These are phyloP conservation scores for Colletotrichum higginsianum DNA, from an alignment of 2,329 filamentous ascomycete species.

Conservation along the genomic window DNA sequence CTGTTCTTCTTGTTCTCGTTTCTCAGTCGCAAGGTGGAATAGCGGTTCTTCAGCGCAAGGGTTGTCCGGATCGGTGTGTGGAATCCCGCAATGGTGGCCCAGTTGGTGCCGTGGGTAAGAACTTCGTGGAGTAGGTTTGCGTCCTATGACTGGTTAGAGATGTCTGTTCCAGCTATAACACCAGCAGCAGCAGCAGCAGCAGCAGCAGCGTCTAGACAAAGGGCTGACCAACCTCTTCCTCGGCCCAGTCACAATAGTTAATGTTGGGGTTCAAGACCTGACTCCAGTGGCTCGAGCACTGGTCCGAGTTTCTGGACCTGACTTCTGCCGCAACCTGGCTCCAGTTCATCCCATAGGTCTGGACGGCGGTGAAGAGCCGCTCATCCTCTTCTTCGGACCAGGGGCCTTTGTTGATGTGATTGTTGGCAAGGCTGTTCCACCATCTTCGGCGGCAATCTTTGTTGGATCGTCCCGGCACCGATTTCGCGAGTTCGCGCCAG, in stretches of 20 bases:
- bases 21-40: background rate
- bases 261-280: conserved; percentile 1
- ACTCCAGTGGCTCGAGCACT: background rate
- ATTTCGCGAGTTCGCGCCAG: background rate
- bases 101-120: background rate
- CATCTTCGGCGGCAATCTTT: background rate
- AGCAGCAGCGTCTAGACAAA: background rate
- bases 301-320: background rate
- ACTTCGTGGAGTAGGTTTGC: background rate
- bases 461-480: background rate
- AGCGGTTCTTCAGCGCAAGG: background rate
- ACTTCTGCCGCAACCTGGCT: background rate
- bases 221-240: background rate
- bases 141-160: background rate
- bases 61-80: background rate
- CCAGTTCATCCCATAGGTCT: background rate
- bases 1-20: conserved; percentile 2
- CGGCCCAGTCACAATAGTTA: background rate
- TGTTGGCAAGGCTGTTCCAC: background rate
- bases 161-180: background rate
- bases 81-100: background rate
- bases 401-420: background rate
- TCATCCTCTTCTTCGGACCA: background rate
- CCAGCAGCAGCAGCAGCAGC: no score
- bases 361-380: background rate